Evolutionary conservation across 306 rosid genomes (phyloP), one percentile per base, ranked within the genome.

Genomic region (Corylus heterophylla): DNA sequence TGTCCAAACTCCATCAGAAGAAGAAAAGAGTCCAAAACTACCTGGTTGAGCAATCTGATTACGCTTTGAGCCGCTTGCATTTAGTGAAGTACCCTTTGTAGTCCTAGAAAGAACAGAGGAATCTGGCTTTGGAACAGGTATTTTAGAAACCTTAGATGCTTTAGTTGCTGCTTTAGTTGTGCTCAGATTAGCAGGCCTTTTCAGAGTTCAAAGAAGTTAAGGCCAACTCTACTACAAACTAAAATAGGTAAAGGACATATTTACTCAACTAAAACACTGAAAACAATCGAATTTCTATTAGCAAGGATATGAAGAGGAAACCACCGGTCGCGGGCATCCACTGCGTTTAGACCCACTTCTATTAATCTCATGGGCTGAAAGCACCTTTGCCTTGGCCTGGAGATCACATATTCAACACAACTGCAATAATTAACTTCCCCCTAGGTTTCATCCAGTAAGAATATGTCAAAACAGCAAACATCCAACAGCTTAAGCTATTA

Each of bases 221-320:
- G 93, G 89, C 70, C 76, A 80, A 77, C 79, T 70, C 47, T 80
- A 42, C 49, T 72, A 82, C 18, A 56, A 79, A 14, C 69, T 39
- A 74, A 74, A 5, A 79, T 59, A 37, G 51, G 64, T 70, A 84
- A 75, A 58, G 66, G 25, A 50, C 76, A 37, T 35, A 85, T 48
- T 66, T 10, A 52, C 70, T 72, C 55, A 74, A 42, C n/a, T 45
- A 69, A 54, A 83, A 25, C 76, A 52, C 45, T 2, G 22, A 29
- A 31, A 51, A 78, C 74, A 51, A 39, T 17, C 47, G 22, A 72
- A 69, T 58, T 69, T 59, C 71, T 14, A 31, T 74, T 14, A 45
- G 50, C 29, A 86, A 92, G 98, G 98, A 95, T 95, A 95, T 95
- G 94, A 89, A 69, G 89, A 85, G 8, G 97, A 83, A 52, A 90